A percentile compares a stretch with the other conserved stretches of the same genome.
phyloP scores from a whole-genome alignment of 2,329 filamentous ascomycete species.

The Penicillium thymicola region DNA sequence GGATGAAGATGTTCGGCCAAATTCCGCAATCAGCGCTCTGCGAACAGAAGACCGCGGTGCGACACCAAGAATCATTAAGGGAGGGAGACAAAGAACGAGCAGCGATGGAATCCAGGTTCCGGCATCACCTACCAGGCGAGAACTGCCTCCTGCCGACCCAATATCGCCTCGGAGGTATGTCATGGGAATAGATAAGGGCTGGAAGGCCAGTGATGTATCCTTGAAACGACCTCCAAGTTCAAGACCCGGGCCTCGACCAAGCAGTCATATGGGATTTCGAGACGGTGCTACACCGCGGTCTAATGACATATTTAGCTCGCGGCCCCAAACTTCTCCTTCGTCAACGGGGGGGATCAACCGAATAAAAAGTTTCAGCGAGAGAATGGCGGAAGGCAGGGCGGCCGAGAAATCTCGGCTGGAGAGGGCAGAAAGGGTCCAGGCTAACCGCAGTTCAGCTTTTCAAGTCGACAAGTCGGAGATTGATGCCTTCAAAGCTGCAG shows the following conservation, averaged over 20 bases:
- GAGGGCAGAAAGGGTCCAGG: slow-evolving; percentile 36
- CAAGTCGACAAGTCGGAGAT: slow-evolving; percentile 44
- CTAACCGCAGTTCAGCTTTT: slow-evolving; percentile 44
- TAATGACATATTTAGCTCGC: slow-evolving; percentile 20
- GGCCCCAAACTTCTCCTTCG: slow-evolving; percentile 26
- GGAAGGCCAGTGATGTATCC: slow-evolving; percentile 77
- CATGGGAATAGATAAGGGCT: slow-evolving; percentile 85
- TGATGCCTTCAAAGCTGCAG: slow-evolving; percentile 41
- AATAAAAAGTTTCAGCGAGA: slow-evolving; percentile 73
- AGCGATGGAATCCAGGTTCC: slow-evolving; percentile 65
- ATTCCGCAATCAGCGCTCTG: slow-evolving; percentile 26
- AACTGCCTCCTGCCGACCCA: slow-evolving; percentile 49
- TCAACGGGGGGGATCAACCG: slow-evolving; percentile 26
- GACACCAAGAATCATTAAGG: slow-evolving; percentile 15
- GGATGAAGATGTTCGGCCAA: slow-evolving; percentile 24
- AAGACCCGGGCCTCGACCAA: slow-evolving; percentile 28
- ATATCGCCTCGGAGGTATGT: slow-evolving; percentile 76
- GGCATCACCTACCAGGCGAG: slow-evolving; percentile 62
- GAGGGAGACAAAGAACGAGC: slow-evolving; percentile 15
- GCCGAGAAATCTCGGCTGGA: slow-evolving; percentile 40
- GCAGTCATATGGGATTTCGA: slow-evolving; percentile 29
- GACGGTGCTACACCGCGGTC: slow-evolving; percentile 26
- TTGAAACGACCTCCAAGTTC: slow-evolving; percentile 63
- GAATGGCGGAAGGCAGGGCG: slow-evolving; percentile 66
- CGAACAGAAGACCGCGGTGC: slow-evolving; percentile 17